phyloP scores from a whole-genome alignment of 805 yeast genomes.

The Metschnikowia kunwiensis region DNA sequence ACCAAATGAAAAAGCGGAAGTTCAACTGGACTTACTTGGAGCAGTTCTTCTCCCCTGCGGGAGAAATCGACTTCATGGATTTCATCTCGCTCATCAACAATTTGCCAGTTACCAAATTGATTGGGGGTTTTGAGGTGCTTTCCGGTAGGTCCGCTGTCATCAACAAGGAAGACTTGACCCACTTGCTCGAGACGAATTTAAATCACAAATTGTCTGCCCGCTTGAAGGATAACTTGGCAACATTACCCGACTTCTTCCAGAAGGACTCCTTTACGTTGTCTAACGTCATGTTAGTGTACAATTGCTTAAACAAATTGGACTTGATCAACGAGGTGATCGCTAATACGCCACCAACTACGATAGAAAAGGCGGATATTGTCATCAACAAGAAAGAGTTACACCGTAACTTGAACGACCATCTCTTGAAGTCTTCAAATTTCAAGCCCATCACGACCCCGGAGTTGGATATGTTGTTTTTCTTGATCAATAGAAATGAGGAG shows the following conservation, averaged over 20 bases:
- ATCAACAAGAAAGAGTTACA: slow-evolving; percentile 41
- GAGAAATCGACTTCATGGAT: slow-evolving; percentile 36
- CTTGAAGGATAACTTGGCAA: slow-evolving; percentile 33
- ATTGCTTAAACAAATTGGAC: slow-evolving; percentile 40
- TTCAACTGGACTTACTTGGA: slow-evolving; percentile 44
- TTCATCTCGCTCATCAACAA: slow-evolving; percentile 40
- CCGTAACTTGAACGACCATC: slow-evolving; percentile 42
- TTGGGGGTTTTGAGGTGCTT: slow-evolving; percentile 40
- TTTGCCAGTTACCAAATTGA: slow-evolving; percentile 45
- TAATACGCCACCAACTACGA: slow-evolving; percentile 42
- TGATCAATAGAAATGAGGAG: slow-evolving; percentile 38
- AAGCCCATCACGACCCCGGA: slow-evolving; percentile 40
- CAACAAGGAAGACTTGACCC: slow-evolving; percentile 28
- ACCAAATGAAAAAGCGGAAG: slow-evolving; percentile 40
- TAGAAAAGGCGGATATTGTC: slow-evolving; percentile 40
- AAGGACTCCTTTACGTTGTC: slow-evolving; percentile 34
- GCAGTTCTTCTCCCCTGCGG: slow-evolving; percentile 39
- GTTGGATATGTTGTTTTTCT: slow-evolving; percentile 39
- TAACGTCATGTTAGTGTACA: slow-evolving; percentile 39
- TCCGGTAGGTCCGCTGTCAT: slow-evolving; percentile 33
- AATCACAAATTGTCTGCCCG: slow-evolving; percentile 40
- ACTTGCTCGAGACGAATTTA: slow-evolving; percentile 35
- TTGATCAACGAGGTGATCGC: slow-evolving; percentile 45
- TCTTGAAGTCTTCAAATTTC: slow-evolving; percentile 42
- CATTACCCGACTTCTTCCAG: slow-evolving; percentile 36